phyloP scores from a whole-genome alignment of 768 basidiomycete species.

The Pisolithus albus region DNA sequence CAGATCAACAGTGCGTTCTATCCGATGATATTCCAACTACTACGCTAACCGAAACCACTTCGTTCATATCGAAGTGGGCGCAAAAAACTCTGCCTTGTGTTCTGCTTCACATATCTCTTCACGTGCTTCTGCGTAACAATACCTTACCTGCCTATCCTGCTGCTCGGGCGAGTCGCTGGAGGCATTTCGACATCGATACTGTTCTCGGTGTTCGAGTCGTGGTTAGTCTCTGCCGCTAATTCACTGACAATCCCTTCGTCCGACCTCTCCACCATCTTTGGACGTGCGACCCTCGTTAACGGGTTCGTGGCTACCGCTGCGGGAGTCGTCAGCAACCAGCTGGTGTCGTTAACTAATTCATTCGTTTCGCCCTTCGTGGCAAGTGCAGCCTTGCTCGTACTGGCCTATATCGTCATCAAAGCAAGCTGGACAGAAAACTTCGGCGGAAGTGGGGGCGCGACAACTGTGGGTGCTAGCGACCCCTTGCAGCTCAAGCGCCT shows the following conservation, averaged over 20 bases:
- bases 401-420: conserved; percentile 53
- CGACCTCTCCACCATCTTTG: conserved; percentile 64
- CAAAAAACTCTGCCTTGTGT: conserved; percentile 58
- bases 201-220: conserved; percentile 71
- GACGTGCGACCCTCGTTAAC: conserved; percentile 66
- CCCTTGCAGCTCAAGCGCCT: conserved; percentile 49
- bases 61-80: conserved; percentile 44
- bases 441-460: conserved; percentile 37
- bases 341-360: conserved; percentile 45
- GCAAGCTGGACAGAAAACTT: conserved; percentile 65
- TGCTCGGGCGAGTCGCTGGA: conserved; percentile 59
- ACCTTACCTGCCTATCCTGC: conserved; percentile 50
- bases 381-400: conserved; percentile 47
- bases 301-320: conserved; percentile 65
- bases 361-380: conserved; percentile 63
- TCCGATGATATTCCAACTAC: not conserved
- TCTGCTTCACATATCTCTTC: conserved; percentile 59
- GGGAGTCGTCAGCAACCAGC: conserved; percentile 59
- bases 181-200: conserved; percentile 72
- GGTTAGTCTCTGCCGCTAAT: conserved; percentile 62
- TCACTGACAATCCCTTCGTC: conserved; percentile 43
- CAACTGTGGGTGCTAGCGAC: conserved; percentile 22
- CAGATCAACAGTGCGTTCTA: conserved; percentile 51
- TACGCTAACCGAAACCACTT: not conserved
- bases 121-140: conserved; percentile 56